Base-by-base conservation (phyloP, 495 filamentous ascomycete genomes). In the Penicillium manginii region DNA sequence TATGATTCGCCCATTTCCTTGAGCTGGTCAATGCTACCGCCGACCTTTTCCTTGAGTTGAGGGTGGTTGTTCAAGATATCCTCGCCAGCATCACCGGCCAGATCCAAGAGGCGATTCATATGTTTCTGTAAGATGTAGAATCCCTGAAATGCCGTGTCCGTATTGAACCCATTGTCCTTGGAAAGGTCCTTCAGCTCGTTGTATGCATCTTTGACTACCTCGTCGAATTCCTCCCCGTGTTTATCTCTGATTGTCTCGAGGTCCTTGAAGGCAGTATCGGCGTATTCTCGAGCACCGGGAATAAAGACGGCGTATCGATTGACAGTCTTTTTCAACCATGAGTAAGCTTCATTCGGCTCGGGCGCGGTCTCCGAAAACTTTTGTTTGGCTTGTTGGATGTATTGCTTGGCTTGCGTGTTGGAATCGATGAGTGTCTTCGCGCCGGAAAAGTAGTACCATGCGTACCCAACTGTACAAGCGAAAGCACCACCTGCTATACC, bases 271-370 rank as follows among this genome's bases (percentile, higher is more conserved):
- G 77, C 80, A 2, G 71, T 69, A 63, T 89, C 85, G 50, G 88
- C 77, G 60, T 85, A 86, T 17, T 73, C 68, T 11, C 79, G 77
- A 4, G 79, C 87, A n/a, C 87, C 88, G 4, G 88, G 88, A 32
- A 91, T 80, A 73, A 85, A 86, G n/a, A 67, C 73, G 3, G 84
- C 83, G 59, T 90, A 90, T 14, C 81, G 81, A 45, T 81, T 82
- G 9, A 79, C 80, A 2, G 85, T 81, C 40, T 83, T 71, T 56
- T 80, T 79, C 53, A 90, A 71, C 76, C 79, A 84, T 43, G 77
- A 61, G 32, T 86, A 65, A 0, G 84, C 84, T 58, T 85, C 76
- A 52, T 86, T 84, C 2, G 85, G 77, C 57, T 81, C 81, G 1
- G 87, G 86, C 3, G 84, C 75, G 18, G 77, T 71, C 26, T 83